phyloP scores from a whole-genome alignment of 2,329 filamentous ascomycete species.

The Arthrinium puccinioides region DNA sequence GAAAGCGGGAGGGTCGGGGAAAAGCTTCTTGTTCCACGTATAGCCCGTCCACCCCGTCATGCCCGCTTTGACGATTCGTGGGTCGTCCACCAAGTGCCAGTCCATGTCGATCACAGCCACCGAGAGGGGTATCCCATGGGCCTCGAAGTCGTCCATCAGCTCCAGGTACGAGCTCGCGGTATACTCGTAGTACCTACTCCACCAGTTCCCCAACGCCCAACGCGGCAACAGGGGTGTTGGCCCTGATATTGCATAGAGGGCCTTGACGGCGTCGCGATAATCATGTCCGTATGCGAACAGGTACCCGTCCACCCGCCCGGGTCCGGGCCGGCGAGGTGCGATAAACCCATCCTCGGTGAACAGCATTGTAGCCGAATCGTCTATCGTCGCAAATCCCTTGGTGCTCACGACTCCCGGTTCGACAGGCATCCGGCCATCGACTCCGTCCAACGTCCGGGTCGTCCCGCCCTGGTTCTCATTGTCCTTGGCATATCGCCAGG shows the following conservation, averaged over 20 bases:
- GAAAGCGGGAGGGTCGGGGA: conserved; percentile 48
- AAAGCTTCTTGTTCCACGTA: conserved; percentile 52
- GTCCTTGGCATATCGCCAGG: conserved; percentile 43
- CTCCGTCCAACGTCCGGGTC: conserved; percentile 45
- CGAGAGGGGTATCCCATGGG: conserved; percentile 44
- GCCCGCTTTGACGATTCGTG: conserved; percentile 37
- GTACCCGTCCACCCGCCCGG: conserved; percentile 47
- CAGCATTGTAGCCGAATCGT: conserved; percentile 49
- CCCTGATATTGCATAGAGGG: conserved; percentile 49
- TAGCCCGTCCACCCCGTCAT: conserved; percentile 46
- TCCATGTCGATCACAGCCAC: conserved; percentile 61
- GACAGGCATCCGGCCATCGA: conserved; percentile 41
- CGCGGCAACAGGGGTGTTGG: conserved; percentile 47
- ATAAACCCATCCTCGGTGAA: conserved; percentile 48
- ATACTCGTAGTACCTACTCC: conserved; percentile 56
- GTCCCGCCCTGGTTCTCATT: conserved; percentile 32
- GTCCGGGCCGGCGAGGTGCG: conserved; percentile 33
- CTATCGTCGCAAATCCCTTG: conserved; percentile 42
- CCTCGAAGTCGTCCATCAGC: conserved; percentile 48
- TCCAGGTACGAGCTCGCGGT: conserved; percentile 45
- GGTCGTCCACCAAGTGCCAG: conserved; percentile 51
- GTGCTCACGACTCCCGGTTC: conserved; percentile 43
- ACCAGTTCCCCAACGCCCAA: conserved; percentile 58
- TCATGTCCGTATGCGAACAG: conserved; percentile 53
- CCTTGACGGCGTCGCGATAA: conserved; percentile 44